Base-by-base conservation (phyloP, 345 rosid genomes). In the Sonneratia alba region DNA sequence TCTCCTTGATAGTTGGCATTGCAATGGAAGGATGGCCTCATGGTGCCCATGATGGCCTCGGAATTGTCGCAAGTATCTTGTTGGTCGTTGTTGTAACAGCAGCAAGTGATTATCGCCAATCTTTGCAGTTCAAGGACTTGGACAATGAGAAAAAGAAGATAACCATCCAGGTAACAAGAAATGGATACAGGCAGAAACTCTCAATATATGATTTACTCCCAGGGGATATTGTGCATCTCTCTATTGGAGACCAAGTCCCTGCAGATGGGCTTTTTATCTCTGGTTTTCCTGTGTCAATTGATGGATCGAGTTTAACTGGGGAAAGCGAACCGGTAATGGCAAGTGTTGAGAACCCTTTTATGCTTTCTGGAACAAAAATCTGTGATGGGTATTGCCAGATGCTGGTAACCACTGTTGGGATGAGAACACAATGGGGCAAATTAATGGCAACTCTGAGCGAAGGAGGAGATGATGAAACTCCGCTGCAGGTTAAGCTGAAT, bases 391-490 rank as follows among this genome's bases (percentile, higher is more conserved):
- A 97, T 2, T 88, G 96, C 84, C 91, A 93, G 79, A 88, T 93
- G 97, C 6, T 91, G 82, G 73, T 93, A 49, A 86, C 98, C 9
- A 91, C 96, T 18, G 96, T 91, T 66, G 98, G 98, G 74, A 93
- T 93, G 98, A 89, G 96, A 82, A 93, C 98, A 36, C 97, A 89
- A 57, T 93, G 98, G 97, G 98, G 97, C 75, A 93, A 91, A 77
- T 70, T 93, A 69, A 85, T 93, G 92, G 96, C 93, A 22, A 91
- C 97, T 68, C 87, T 93, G 10, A 91, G 89, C 21, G 97, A 93
- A 81, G 98, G 97, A 37, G 98, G 98, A 19, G 97, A 91, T 65
- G 98, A 93, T 45, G 98, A 93, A 76, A 93, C 98, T 61, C 98
- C 98, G 12, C 77, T 91, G 77, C 98, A 91, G 82, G 98, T 93